Evolutionary conservation across 805 yeast species (phyloP), one percentile per base, ranked within the genome.

Genomic region (Starmerella scarabaei): DNA sequence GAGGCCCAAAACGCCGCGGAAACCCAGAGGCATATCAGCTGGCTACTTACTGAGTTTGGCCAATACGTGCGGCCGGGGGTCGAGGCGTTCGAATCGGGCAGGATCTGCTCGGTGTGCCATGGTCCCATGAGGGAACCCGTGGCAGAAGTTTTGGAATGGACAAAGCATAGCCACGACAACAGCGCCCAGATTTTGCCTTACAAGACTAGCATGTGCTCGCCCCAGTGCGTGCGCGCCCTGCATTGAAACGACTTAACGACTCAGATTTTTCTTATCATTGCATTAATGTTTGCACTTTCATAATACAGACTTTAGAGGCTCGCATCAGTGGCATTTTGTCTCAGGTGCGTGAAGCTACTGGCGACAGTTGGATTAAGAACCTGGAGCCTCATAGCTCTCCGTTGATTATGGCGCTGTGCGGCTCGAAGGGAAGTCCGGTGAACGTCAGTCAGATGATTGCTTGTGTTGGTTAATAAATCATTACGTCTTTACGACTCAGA

Each of bases 371-470:
- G 69, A 88, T 93, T 56, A 73, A 70, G 40, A 97, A 91, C 62
- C 67, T 91, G 44, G 95, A 82, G 50, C 73, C 79, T 38, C 72
- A 84, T 36, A 91, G 91, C 58, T 94, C 98, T 18, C 97, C 98
- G 30, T 71, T 91, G 56, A 88, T 91, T 57, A 91, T 91, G 99
- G 96, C 99, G 11, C 83, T 94, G 1, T 91, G 97, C 71, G 99
- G 99, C 53, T 88, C 97, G 32, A 91, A 91, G 62, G 99, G 99
- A 63, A 91, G 97, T 30, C 85, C 95, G 0, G 72, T 91, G 47
- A 91, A 91, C 61, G 98, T 91, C 21, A 91, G 98, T 12, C 99
- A 91, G 67, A 91, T 91, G 99, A 97, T 91, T 71, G 99, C 99
- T 0, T 53, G 56, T 36, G 98, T 91, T 21, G 98, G 98, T 40